Conservation (phyloP, 129 eudicot genomes). For the Saussurea involucrata region DNA sequence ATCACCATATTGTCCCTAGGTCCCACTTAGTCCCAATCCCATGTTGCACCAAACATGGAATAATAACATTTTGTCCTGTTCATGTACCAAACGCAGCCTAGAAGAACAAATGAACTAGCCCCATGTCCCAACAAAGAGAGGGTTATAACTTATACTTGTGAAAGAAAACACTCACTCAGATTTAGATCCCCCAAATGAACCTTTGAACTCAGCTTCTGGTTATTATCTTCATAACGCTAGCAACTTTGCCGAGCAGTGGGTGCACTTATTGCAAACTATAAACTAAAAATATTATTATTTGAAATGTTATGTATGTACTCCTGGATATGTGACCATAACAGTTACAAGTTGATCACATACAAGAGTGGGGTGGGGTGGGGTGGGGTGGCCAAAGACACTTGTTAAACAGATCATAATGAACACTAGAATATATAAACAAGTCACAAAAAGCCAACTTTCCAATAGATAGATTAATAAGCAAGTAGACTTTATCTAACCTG, state of each 20-base stretch:
- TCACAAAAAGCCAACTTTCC: background rate
- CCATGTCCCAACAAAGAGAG: background rate
- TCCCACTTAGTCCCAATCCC: too few relatives aligned
- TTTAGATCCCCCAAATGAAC: conserved; percentile 75
- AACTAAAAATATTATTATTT: too few relatives aligned
- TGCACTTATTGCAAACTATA: too few relatives aligned
- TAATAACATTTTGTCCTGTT: too few relatives aligned
- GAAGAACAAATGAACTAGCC: too few relatives aligned
- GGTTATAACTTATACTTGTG: too few relatives aligned
- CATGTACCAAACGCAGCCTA: too few relatives aligned
- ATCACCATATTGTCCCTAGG: too few relatives aligned
- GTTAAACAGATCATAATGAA: background rate
- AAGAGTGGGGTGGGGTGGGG: too few relatives aligned
- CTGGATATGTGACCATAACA: background rate
- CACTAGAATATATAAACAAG: background rate
- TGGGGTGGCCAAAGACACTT: background rate
- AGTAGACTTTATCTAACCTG: too few relatives aligned
- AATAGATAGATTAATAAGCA: too few relatives aligned
- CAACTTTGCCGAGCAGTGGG: background rate
- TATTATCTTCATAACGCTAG: background rate
- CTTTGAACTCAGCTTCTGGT: conserved; percentile 43
- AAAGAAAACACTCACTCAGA: conserved; percentile 52
- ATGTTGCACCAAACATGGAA: too few relatives aligned
- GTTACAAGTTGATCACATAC: background rate
- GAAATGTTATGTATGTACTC: background rate